These are phyloP conservation scores for Claviceps sp. DNA, from an alignment of 2,329 filamentous ascomycete species.

Conservation along the genomic window DNA sequence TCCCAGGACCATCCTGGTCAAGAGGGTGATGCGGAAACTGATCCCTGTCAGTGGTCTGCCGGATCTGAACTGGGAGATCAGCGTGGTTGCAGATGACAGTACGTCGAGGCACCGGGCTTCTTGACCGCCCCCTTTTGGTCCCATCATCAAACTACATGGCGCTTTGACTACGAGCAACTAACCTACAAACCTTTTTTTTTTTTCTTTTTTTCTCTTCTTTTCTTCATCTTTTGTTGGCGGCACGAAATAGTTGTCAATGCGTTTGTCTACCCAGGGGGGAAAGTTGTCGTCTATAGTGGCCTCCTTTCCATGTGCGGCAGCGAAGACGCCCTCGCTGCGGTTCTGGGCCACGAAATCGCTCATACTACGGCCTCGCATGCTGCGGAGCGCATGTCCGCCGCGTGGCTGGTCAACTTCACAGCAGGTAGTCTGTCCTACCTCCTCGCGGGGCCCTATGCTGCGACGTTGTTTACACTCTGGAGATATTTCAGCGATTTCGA, in stretches of 20 bases:
- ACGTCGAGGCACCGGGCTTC: constrained; percentile 9
- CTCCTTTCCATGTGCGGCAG: constrained; percentile 53
- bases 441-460: constrained; percentile 26
- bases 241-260: constrained; percentile 46
- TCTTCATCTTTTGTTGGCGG: not conserved
- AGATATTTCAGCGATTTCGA: constrained; percentile 29
- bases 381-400: constrained; percentile 46
- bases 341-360: constrained; percentile 68
- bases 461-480: constrained; percentile 24
- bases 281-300: constrained; percentile 68
- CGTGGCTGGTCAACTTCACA: constrained; percentile 38
- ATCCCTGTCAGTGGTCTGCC: constrained; percentile 52
- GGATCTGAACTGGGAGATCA: constrained; percentile 53
- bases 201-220: not conserved
- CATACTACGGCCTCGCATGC: constrained; percentile 59
- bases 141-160: too few species aligned
- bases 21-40: constrained; percentile 50
- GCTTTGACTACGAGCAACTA: too few species aligned
- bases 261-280: constrained; percentile 65
- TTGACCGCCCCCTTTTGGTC: too few species aligned
- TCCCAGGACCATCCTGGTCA: constrained; percentile 40
- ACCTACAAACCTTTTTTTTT: not conserved
- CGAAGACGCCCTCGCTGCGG: constrained; percentile 59
- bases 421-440: constrained; percentile 33
- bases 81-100: constrained; percentile 56